These are phyloP conservation scores for Fusarium sp. DNA, from an alignment of 2,329 filamentous ascomycete genomes.

Conservation along the genomic window DNA sequence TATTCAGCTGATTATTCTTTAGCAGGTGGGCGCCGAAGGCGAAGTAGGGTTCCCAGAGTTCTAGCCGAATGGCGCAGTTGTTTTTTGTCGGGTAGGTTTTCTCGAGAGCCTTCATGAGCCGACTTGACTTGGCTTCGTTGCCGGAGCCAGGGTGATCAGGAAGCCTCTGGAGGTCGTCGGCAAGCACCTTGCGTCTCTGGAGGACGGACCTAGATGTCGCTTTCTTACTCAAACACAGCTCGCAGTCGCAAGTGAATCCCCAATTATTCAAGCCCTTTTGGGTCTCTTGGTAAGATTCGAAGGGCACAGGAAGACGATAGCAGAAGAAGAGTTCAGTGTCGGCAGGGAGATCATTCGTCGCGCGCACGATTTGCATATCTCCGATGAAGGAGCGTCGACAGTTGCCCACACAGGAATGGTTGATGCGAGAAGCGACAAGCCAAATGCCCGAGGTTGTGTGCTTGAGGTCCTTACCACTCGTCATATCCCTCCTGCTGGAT, in stretches of 20 bases:
- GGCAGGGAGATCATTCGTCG: background rate
- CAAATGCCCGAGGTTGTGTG: background rate
- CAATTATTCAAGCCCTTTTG: background rate
- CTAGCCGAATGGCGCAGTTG: background rate
- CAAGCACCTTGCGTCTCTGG: background rate
- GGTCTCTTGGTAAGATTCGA: background rate
- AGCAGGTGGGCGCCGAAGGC: background rate
- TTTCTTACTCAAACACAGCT: background rate
- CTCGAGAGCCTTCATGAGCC: background rate
- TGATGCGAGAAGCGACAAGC: background rate
- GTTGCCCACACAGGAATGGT: background rate
- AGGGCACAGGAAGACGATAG: background rate
- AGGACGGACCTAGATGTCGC: background rate
- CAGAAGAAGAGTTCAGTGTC: background rate
- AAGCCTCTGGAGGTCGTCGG: background rate
- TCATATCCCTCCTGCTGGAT: background rate
- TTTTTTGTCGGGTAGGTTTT: background rate
- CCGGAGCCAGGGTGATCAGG: background rate
- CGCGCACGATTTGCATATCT: conserved; percentile 1
- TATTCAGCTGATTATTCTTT: background rate
- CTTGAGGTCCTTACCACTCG: background rate
- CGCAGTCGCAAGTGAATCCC: background rate
- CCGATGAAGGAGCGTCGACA: conserved; percentile 4
- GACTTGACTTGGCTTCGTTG: background rate
- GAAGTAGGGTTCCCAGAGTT: background rate